Evolutionary conservation across 2,329 filamentous ascomycete species (phyloP), one percentile per base, ranked within the genome.

Genomic region (Ophiostoma fasciatum): DNA sequence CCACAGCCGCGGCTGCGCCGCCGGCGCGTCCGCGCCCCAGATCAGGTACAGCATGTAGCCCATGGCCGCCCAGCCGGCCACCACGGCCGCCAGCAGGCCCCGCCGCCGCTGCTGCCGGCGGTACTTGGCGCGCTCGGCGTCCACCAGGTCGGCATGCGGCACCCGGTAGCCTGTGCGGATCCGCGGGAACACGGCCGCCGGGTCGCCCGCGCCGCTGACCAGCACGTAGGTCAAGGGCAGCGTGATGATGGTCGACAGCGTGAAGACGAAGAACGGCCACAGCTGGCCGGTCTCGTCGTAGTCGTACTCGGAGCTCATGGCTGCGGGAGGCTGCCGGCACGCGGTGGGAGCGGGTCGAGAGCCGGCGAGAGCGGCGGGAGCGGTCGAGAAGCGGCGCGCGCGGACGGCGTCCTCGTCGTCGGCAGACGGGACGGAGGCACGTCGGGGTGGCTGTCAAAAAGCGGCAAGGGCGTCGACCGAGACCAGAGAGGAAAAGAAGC

Each of bases 281-380:
- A 94, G 94, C 72, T 94, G 83, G 50, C 85, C 87, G 74, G 90
- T 76, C 56, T 94, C 82, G 71, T 98, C 90, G 65, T 98, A 98
- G 52, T 82, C 92, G 69, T 98, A 98, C 61, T 96, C 88, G 52
- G 82, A 83, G 55, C 79, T 87, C 76, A 90, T 90, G 57, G 65
- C 77, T 62, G 29, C 25, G 26, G 13, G n/a, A n/a, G n/a, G n/a
- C n/a, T n/a, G n/a, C n/a, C n/a, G n/a, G n/a, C n/a, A n/a, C n/a
- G n/a, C n/a, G n/a, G n/a, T n/a, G n/a, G n/a, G n/a, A n/a, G n/a
- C n/a, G n/a, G n/a, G n/a, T n/a, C n/a, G n/a, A n/a, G n/a, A n/a
- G n/a, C n/a, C n/a, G n/a, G n/a, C n/a, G n/a, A n/a, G n/a, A n/a
- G n/a, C n/a, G n/a, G n/a, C n/a, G n/a, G n/a, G n/a, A n/a, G n/a